Conservation (phyloP, 257 asterid species). For the Fraxinus cuspidata region DNA sequence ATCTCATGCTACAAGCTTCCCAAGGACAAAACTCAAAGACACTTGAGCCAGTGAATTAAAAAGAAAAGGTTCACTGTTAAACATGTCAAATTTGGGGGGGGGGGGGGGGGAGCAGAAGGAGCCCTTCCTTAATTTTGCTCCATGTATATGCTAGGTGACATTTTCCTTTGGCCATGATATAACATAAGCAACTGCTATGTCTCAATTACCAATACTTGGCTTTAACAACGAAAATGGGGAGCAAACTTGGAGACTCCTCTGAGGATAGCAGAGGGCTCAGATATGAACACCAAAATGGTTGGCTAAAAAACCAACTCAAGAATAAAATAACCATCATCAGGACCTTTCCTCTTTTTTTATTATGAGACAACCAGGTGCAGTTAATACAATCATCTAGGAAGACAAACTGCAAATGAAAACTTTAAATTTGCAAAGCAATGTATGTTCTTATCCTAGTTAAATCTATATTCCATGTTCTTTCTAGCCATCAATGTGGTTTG, state of each 20-base stretch:
- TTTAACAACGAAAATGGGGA: not conserved
- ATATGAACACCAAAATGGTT: not conserved
- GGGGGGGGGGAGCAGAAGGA: not conserved
- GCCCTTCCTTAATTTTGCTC: not conserved
- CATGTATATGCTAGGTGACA: not conserved
- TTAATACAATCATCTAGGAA: not conserved
- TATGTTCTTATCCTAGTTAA: not conserved
- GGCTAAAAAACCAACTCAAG: not conserved
- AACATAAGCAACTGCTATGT: not conserved
- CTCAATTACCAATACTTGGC: not conserved
- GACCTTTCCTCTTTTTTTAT: not conserved
- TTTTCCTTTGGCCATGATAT: not conserved
- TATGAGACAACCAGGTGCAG: not conserved
- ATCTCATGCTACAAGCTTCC: not conserved
- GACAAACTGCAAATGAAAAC: not conserved
- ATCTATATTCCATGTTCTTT: not conserved
- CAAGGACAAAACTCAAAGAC: constrained; percentile 1
- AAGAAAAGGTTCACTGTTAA: not conserved
- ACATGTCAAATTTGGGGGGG: not conserved
- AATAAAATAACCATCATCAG: not conserved
- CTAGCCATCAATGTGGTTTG: not conserved
- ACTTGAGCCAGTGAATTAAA: constrained; percentile 5
- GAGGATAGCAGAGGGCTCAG: not conserved
- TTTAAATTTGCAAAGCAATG: not conserved
- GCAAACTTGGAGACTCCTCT: not conserved